phyloP scores from a whole-genome alignment of 306 rosid genomes.

The Echinosophora koreensis region DNA sequence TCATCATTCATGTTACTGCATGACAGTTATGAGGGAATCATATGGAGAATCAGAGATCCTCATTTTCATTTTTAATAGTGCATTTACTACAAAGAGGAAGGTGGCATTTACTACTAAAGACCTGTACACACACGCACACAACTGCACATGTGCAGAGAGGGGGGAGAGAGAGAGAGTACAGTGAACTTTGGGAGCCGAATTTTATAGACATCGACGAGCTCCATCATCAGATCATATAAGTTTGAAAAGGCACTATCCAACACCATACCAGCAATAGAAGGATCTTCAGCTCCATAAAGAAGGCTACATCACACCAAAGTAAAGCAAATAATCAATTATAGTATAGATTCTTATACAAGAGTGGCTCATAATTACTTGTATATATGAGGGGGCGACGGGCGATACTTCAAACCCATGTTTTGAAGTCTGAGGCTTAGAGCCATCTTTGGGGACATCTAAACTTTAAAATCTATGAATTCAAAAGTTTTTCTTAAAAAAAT shows the following conservation, averaged over 20 bases:
- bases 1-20: background rate
- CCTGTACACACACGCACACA: background rate
- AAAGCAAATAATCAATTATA: slow-evolving; percentile 38
- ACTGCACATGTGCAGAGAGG: background rate
- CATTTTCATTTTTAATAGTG: slow-evolving; percentile 7
- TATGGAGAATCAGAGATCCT: background rate
- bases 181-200: slow-evolving; percentile 98
- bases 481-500: background rate
- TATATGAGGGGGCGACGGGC: slow-evolving; percentile 6
- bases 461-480: background rate
- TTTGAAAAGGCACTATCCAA: slow-evolving; percentile 99
- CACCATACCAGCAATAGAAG: slow-evolving; percentile 96
- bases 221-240: slow-evolving; percentile 89
- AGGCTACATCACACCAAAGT: slow-evolving; percentile 66
- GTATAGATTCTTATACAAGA: slow-evolving; percentile 6
- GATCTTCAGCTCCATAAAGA: slow-evolving; percentile 98
- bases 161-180: slow-evolving; percentile 55
- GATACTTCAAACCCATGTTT: slow-evolving; percentile 3
- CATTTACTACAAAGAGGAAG: slow-evolving; percentile 36
- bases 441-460: background rate
- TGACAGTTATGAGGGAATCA: slow-evolving; percentile 29
- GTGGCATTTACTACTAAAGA: background rate
- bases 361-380: slow-evolving; percentile 1
- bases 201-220: slow-evolving; percentile 91
- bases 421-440: background rate